Evolutionary conservation across 2,329 filamentous ascomycete genomes (phyloP).

Genomic region (Fusarium papillatum): DNA sequence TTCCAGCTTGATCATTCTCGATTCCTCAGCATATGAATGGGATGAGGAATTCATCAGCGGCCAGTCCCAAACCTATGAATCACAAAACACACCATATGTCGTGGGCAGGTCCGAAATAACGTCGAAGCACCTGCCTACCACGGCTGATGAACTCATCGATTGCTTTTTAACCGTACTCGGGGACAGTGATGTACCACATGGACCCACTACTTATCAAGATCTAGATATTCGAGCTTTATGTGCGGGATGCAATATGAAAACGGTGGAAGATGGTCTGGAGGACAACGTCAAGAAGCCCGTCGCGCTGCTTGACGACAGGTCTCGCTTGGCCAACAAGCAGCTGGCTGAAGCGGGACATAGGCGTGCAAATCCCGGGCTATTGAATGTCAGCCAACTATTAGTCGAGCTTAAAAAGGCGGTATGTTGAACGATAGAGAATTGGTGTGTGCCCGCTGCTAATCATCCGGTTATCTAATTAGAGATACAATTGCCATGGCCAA

Average conservation of each 20-base stretch:
- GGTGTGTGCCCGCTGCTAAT: background rate
- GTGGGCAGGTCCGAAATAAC: fast-evolving
- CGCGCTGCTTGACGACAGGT: conserved; percentile 7
- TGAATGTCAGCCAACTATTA: background rate
- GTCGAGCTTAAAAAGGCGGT: background rate
- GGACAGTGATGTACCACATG: background rate
- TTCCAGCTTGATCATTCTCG: background rate
- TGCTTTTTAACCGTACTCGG: background rate
- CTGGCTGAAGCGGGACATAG: background rate
- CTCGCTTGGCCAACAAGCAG: background rate
- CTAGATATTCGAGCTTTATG: background rate
- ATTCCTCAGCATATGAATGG: background rate
- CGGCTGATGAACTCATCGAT: background rate
- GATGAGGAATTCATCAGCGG: background rate
- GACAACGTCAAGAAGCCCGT: fast-evolving
- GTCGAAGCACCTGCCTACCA: background rate
- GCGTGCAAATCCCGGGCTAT: background rate
- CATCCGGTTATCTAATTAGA: background rate
- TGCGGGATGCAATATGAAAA: background rate
- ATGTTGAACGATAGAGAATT: background rate
- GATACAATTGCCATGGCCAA: background rate
- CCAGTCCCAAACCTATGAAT: background rate
- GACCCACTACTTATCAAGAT: background rate
- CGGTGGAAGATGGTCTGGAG: background rate
- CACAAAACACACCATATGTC: background rate